A percentile compares a stretch with the other conserved stretches of the same genome.
Conservation (phyloP, 73 alveolate genomes). For the Blepharisma stoltei region DNA sequence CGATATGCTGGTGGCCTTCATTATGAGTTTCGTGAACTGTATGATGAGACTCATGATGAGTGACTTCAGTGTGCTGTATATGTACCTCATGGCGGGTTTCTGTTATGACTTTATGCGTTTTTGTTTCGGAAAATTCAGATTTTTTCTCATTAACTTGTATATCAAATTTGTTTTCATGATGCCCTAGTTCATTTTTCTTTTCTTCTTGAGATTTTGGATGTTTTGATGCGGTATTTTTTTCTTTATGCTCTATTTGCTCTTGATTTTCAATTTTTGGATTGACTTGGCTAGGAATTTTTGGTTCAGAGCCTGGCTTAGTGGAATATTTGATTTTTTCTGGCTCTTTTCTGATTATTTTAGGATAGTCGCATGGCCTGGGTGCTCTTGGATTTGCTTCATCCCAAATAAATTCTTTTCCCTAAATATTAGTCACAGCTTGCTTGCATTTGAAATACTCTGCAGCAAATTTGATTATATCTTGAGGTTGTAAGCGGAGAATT, state of each 20-base stretch:
- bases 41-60: not conserved
- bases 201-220: not conserved
- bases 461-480: not conserved
- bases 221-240: no score
- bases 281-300: not conserved
- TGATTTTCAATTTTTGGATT: not conserved
- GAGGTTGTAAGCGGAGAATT: slow-evolving; percentile 6
- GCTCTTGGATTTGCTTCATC: slow-evolving; percentile 9
- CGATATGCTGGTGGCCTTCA: no score
- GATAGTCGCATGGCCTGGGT: slow-evolving; percentile 13
- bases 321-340: not conserved
- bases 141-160: not conserved
- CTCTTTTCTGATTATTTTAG: not conserved
- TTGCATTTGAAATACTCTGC: slow-evolving; percentile 12
- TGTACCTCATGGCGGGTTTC: no score
- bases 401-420: slow-evolving; percentile 6
- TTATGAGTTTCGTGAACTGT: no score
- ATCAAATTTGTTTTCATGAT: not conserved
- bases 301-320: not conserved
- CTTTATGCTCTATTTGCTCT: no score
- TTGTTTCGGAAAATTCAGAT: not conserved
- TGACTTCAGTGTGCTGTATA: not conserved
- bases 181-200: not conserved
- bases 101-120: not conserved
- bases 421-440: not conserved